Conservation (phyloP, 345 rosid species). For the Populus alba region DNA sequence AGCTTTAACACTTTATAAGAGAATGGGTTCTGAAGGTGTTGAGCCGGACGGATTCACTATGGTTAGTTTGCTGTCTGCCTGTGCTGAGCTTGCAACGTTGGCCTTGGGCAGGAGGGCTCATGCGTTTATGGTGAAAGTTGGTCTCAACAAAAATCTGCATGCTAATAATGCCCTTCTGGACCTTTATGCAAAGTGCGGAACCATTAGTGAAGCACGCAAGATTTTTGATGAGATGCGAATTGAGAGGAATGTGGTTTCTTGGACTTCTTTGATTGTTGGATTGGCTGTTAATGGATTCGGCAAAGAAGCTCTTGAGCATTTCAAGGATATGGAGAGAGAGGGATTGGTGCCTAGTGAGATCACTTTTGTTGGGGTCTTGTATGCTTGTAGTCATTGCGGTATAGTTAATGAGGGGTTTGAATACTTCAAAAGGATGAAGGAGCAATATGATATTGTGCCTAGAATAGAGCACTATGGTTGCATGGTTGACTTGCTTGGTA, state of each 20-base stretch:
- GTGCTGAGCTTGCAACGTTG: slow-evolving; percentile 77
- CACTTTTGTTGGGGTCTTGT: slow-evolving; percentile 75
- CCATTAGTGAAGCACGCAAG: slow-evolving; percentile 46
- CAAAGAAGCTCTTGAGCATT: slow-evolving; percentile 61
- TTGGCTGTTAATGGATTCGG: slow-evolving; percentile 86
- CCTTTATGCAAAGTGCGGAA: slow-evolving; percentile 70
- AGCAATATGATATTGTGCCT: slow-evolving; percentile 60
- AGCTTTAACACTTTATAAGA: slow-evolving; percentile 51
- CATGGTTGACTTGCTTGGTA: slow-evolving; percentile 80
- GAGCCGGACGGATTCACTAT: slow-evolving; percentile 80
- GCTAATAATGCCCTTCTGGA: slow-evolving; percentile 68
- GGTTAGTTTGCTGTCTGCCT: slow-evolving; percentile 70
- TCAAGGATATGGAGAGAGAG: slow-evolving; percentile 49
- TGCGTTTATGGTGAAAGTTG: slow-evolving; percentile 51
- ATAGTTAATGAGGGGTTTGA: slow-evolving; percentile 71
- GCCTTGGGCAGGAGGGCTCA: slow-evolving; percentile 69
- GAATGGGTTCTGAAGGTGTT: slow-evolving; percentile 51
- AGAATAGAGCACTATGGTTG: slow-evolving; percentile 83
- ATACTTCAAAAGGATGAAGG: slow-evolving; percentile 61
- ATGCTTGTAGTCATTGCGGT: slow-evolving; percentile 90
- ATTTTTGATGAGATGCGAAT: slow-evolving; percentile 53
- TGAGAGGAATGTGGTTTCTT: slow-evolving; percentile 63
- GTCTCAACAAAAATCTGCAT: slow-evolving; percentile 47
- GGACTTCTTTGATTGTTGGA: slow-evolving; percentile 79
- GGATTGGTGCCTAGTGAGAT: slow-evolving; percentile 56